Evolutionary conservation across 345 rosid genomes (phyloP).

Genomic region (sweet orange (Citrus sinensis)): DNA sequence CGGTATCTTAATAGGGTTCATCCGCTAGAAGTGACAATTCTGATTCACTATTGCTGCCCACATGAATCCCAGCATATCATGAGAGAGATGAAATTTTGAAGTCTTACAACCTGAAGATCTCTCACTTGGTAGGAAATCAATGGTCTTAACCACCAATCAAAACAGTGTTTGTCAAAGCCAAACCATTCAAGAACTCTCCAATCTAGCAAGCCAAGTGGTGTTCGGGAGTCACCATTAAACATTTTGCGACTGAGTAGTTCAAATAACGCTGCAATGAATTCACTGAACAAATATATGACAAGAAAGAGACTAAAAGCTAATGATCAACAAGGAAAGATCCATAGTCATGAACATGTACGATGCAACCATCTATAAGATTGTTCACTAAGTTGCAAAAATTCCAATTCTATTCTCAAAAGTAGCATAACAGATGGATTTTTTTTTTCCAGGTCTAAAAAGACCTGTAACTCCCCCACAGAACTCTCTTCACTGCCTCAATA

Average conservation of each 20-base stretch:
- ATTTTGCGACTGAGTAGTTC: background rate
- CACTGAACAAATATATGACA: background rate
- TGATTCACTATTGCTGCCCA: background rate
- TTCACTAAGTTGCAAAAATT: conserved; percentile 1
- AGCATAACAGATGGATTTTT: background rate
- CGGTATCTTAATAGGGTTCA: background rate
- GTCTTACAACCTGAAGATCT: background rate
- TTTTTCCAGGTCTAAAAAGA: background rate
- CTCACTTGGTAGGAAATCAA: background rate
- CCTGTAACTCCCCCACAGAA: conserved; percentile 8
- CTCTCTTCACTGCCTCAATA: conserved; percentile 26
- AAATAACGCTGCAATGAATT: background rate
- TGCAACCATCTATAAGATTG: background rate
- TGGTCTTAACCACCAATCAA: no score
- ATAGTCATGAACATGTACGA: background rate
- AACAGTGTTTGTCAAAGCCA: no score
- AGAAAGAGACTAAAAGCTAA: background rate
- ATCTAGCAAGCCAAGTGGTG: background rate
- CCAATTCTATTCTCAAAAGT: conserved; percentile 2
- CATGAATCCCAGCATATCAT: background rate
- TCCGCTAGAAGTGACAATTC: background rate
- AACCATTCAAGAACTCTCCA: background rate
- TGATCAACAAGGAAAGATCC: background rate
- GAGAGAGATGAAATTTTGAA: background rate
- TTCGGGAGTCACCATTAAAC: background rate